These are phyloP conservation scores for Pistacia integerrima DNA, from an alignment of 345 rosid genomes.

Conservation along the genomic window DNA sequence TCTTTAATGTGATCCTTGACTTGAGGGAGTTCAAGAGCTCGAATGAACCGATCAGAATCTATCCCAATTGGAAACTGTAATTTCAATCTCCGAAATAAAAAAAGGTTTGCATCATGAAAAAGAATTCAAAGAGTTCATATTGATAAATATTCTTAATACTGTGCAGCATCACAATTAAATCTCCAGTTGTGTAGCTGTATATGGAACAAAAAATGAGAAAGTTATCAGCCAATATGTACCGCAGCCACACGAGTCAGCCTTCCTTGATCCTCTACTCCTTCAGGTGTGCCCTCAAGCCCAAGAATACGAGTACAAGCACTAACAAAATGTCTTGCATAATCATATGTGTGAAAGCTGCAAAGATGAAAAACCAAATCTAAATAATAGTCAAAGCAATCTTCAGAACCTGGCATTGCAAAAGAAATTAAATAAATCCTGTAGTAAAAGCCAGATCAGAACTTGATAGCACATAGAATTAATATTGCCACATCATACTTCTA, in stretches of 20 bases:
- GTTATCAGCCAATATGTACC: constrained; percentile 28
- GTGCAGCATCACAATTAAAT: constrained; percentile 20
- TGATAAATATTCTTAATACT: constrained; percentile 8
- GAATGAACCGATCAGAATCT: constrained; percentile 57
- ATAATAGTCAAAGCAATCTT: neutral
- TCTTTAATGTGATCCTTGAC: constrained; percentile 59
- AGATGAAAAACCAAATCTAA: constrained; percentile 8
- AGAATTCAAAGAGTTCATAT: constrained; percentile 15
- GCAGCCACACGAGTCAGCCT: constrained; percentile 61
- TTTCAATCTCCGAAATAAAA: constrained; percentile 34
- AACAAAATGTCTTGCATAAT: constrained; percentile 66
- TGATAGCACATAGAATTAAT: neutral
- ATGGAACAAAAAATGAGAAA: constrained; percentile 5
- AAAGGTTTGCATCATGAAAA: constrained; percentile 27
- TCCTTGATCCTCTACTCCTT: constrained; percentile 72
- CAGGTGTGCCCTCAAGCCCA: constrained; percentile 68
- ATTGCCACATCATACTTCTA: neutral
- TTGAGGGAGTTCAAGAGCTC: constrained; percentile 59
- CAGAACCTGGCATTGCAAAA: neutral
- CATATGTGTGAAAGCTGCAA: constrained; percentile 60
- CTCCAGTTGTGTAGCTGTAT: constrained; percentile 8
- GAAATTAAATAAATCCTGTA: neutral
- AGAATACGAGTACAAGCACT: constrained; percentile 71
- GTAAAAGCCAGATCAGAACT: constrained; percentile 2
- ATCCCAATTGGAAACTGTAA: constrained; percentile 68